A percentile compares a stretch with the other conserved stretches of the same genome.
phyloP scores from a whole-genome alignment of 306 rosid species.

The Malus domestica region ASM211411v1 NC_041790.1:36937501-36938000 shows the following conservation, averaged over 20 bases:
- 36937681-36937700: conserved; percentile 81
- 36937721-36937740: conserved; percentile 76
- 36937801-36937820: conserved; percentile 55
- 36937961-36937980: neutral
- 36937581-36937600: neutral
- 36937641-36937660: conserved; percentile 7
- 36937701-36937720: conserved; percentile 99
- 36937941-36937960: neutral
- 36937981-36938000: neutral
- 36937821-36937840: conserved; percentile 16
- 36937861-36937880: neutral
- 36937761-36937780: conserved; percentile 88
- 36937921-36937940: neutral
- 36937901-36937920: neutral
- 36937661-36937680: conserved; percentile 12
- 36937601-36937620: neutral
- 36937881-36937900: neutral
- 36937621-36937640: neutral
- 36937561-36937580: neutral
- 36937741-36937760: conserved; percentile 70
- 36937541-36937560: neutral
- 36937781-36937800: conserved; percentile 81
- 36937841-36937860: neutral
- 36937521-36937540: neutral
- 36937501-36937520: neutral